A percentile compares a stretch with the other conserved stretches of the same genome.
These are phyloP conservation scores for Penicillium sumatraense DNA, from an alignment of 2,329 filamentous ascomycete genomes.

Conservation along the genomic window DNA sequence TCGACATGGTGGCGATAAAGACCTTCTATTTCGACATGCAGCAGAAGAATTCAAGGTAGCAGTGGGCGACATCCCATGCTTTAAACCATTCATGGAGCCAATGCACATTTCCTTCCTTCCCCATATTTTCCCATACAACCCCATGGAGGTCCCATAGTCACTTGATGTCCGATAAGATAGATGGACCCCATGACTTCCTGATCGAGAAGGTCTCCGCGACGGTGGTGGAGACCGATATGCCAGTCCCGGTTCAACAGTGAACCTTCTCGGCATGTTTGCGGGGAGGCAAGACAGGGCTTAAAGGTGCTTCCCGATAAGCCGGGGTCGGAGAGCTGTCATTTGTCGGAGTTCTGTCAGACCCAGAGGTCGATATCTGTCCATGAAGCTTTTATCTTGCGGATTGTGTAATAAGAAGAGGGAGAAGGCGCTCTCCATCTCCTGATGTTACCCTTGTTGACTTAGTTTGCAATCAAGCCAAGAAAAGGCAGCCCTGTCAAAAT, in stretches of 20 bases:
- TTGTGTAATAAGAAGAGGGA: constrained; percentile 16
- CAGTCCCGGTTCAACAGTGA: constrained; percentile 5
- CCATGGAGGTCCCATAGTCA: constrained; percentile 12
- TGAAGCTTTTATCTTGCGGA: constrained; percentile 6
- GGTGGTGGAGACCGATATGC: constrained; percentile 18
- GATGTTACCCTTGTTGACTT: constrained; percentile 11
- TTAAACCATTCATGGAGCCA: constrained; percentile 1
- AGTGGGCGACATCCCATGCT: neutral
- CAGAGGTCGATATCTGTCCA: constrained; percentile 4
- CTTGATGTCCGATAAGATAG: constrained; percentile 29
- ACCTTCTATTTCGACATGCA: neutral
- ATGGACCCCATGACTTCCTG: constrained; percentile 22
- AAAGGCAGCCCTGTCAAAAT: neutral
- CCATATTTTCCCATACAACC: constrained; percentile 11
- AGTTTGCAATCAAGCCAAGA: constrained; percentile 2
- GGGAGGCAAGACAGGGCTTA: constrained; percentile 11
- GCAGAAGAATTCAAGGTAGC: neutral
- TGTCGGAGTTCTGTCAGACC: neutral
- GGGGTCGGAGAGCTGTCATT: constrained; percentile 8
- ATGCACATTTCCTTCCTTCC: neutral
- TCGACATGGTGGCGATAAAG: constrained; percentile 19
- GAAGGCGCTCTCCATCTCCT: constrained; percentile 8
- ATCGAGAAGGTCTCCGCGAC: constrained; percentile 35
- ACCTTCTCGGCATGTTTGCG: constrained; percentile 27
- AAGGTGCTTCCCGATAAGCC: constrained; percentile 10